Evolutionary conservation across 768 basidiomycete genomes (phyloP).

Genomic region (Pisolithus microcarpus): DNA sequence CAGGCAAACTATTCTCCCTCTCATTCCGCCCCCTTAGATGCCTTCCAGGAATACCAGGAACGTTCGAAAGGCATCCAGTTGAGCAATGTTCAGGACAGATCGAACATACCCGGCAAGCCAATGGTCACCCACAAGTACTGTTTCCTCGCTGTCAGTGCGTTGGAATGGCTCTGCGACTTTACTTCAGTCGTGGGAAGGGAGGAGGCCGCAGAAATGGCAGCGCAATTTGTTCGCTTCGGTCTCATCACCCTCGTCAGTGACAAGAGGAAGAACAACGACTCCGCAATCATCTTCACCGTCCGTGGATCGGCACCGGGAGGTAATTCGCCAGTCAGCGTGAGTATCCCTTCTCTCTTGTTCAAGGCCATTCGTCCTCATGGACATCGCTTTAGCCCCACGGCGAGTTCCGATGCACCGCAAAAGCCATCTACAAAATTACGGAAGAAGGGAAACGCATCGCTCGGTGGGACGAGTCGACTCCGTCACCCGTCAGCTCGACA

Average conservation of each 20-base stretch:
- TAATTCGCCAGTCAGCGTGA: slow-evolving; percentile 66
- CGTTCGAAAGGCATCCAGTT: slow-evolving; percentile 68
- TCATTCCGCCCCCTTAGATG: slow-evolving; percentile 44
- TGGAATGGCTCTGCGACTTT: slow-evolving; percentile 98
- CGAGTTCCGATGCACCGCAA: slow-evolving; percentile 94
- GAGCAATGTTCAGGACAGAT: slow-evolving; percentile 63
- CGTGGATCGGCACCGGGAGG: slow-evolving; percentile 72
- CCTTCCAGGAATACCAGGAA: slow-evolving; percentile 71
- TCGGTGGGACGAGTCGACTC: slow-evolving; percentile 62
- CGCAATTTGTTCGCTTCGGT: slow-evolving; percentile 94
- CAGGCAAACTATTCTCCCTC: slow-evolving; percentile 67
- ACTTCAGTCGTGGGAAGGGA: slow-evolving; percentile 93
- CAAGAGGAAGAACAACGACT: slow-evolving; percentile 86
- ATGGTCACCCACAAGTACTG: slow-evolving; percentile 54
- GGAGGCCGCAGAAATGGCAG: slow-evolving; percentile 96
- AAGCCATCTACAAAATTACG: slow-evolving; percentile 91
- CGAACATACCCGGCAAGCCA: slow-evolving; percentile 40
- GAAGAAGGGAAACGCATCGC: slow-evolving; percentile 84
- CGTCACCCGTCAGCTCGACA: slow-evolving; percentile 60
- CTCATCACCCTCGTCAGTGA: slow-evolving; percentile 85
- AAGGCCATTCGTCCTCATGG: slow-evolving; percentile 17
- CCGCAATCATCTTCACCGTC: slow-evolving; percentile 89
- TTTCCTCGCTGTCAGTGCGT: slow-evolving; percentile 78
- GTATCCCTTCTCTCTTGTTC: neutral
- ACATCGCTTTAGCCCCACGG: slow-evolving; percentile 63